phyloP scores from a whole-genome alignment of 345 rosid species.

The Eucalyptus viminalis region DNA sequence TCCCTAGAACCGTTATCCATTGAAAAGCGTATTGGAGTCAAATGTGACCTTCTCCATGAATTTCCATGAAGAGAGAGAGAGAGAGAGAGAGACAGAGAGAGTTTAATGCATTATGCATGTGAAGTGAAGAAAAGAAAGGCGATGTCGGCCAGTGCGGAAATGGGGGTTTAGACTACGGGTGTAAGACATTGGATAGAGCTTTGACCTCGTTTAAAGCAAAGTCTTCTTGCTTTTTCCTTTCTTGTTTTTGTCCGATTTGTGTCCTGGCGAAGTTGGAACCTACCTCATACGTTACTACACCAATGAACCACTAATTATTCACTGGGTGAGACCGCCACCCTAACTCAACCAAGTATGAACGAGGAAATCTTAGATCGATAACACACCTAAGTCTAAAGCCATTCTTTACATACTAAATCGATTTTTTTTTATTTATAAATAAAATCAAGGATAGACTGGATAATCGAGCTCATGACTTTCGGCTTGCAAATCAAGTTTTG shows the following conservation, averaged over 20 bases:
- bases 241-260: not conserved
- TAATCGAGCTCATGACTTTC: not conserved
- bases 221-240: not conserved
- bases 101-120: not conserved
- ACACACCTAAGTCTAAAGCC: not conserved
- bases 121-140: not conserved
- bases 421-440: not conserved
- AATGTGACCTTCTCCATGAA: not conserved
- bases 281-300: not conserved
- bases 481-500: not conserved
- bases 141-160: not conserved
- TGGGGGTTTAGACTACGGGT: not conserved
- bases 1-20: not conserved
- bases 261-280: not conserved
- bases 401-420: not conserved
- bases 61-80: not conserved
- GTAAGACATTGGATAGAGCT: not conserved
- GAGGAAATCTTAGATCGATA: not conserved
- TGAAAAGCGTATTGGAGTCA: not conserved
- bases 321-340: not conserved
- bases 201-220: not conserved
- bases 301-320: not conserved
- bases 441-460: not conserved
- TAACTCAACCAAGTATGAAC: not conserved
- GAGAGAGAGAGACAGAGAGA: not conserved